Base-by-base conservation (phyloP, 306 rosid species). In the Ziziphus jujuba region DNA sequence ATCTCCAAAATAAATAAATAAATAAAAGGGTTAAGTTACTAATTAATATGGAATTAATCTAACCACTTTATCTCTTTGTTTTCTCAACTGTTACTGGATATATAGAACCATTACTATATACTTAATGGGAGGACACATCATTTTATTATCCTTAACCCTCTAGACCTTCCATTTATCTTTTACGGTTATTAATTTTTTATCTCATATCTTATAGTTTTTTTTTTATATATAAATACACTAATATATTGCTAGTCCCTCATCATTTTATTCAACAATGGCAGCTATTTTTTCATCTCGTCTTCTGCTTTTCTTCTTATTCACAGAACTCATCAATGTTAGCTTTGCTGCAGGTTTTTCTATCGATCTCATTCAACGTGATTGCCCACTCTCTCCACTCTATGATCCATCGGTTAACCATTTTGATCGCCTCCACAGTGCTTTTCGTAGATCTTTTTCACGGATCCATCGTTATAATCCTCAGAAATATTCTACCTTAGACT, bases 281-380 rank as follows among this genome's bases (percentile, higher is more conserved):
- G n/a, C n/a, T 52, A 28, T 34, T 15, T 17, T 34, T 19, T 48
- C 47, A 4, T 7, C 2, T 65, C 53, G n/a, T 12, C 8, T 72
- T 22, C 44, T 33, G n/a, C 72, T 62, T n/a, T 23, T 65, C 6
- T 24, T 73, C 20, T 70, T 12, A 0, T 48, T 22, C 9, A 47
- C 67, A 0, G 6, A 49, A 65, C 66, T 9, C 22, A 9, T 35
- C 61, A 15, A 61, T 16, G 22, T 9, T 23, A 3, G 45, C n/a
- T 2, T 4, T 31, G 12, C 38, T 19, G 13, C 22, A 8, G 73
- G 78, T 0, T 59, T 87, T 47, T 63, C 79, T 0, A 53, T 62
- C 17, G 38, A 84, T 21, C 79, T 91, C 43, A 61, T 85, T 6
- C 92, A 63, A 35, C 83, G 76, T 17, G 90, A 84, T 56, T 87